Evolutionary conservation across 148 eudicot species (phyloP).

Genomic region (Rhododendron ovatum): DNA sequence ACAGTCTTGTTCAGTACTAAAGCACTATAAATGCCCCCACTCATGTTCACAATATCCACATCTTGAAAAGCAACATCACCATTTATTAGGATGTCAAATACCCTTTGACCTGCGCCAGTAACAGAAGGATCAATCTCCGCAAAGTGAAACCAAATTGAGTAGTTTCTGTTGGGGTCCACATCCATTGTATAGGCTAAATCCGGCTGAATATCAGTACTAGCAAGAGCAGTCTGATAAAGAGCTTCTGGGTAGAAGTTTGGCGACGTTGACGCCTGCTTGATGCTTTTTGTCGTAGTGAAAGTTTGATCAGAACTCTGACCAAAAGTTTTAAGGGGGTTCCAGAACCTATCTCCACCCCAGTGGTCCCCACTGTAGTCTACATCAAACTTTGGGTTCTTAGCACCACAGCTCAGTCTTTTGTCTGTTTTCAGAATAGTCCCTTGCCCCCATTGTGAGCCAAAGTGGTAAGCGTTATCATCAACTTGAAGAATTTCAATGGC

Average conservation of each 20-base stretch:
- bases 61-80: constrained; percentile 58
- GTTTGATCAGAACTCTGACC: constrained; percentile 51
- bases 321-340: constrained; percentile 59
- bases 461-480: constrained; percentile 66
- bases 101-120: constrained; percentile 65
- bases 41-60: constrained; percentile 72
- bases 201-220: constrained; percentile 61
- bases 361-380: constrained; percentile 68
- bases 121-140: constrained; percentile 88
- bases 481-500: constrained; percentile 90
- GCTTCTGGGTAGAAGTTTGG: constrained; percentile 88
- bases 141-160: constrained; percentile 94
- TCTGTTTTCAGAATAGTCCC: constrained; percentile 70
- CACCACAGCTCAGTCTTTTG: constrained; percentile 63
- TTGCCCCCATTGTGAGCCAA: constrained; percentile 60
- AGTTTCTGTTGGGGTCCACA: constrained; percentile 87
- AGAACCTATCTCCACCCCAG: constrained; percentile 98
- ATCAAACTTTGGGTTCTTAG: constrained; percentile 61
- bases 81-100: constrained; percentile 75
- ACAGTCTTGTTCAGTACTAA: constrained; percentile 81
- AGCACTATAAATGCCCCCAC: constrained; percentile 63
- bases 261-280: constrained; percentile 48
- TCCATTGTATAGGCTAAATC: constrained; percentile 66
- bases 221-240: constrained; percentile 73
- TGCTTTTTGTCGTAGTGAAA: constrained; percentile 41